Conservation (phyloP, 2,329 filamentous ascomycete species). For the Stenocarpella maydis region DNA sequence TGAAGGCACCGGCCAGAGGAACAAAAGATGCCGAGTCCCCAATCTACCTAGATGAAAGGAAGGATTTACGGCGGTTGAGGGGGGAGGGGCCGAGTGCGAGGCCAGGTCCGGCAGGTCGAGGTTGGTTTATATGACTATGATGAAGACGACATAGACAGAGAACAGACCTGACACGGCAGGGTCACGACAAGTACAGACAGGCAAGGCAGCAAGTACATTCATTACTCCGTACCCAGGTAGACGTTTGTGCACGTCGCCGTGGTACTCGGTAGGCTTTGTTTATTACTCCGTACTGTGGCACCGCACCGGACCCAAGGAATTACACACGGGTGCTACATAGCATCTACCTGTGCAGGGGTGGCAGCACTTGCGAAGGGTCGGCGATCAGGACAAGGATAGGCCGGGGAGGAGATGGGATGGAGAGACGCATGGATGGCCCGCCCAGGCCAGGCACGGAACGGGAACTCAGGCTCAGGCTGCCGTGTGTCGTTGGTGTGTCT, state of each 20-base stretch:
- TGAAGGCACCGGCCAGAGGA: neutral
- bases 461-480: constrained; percentile 7
- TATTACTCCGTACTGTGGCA: constrained; percentile 20
- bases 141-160: neutral
- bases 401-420: neutral
- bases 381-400: constrained; percentile 22
- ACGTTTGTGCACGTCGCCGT: neutral
- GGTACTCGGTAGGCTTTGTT: neutral
- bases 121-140: constrained; percentile 21
- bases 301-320: constrained; percentile 14
- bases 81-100: constrained; percentile 9
- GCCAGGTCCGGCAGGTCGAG: constrained; percentile 16
- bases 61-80: constrained; percentile 13
- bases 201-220: neutral
- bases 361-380: neutral
- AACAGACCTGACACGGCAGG: neutral
- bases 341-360: neutral
- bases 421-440: constrained; percentile 9
- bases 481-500: neutral
- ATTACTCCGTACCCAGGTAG: too few relatives aligned
- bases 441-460: constrained; percentile 21
- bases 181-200: neutral
- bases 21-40: constrained; percentile 22
- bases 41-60: constrained; percentile 19
- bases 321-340: constrained; percentile 5